These are phyloP conservation scores for Tillandsia leiboldiana DNA, from an alignment of 176 grass and related monocot species.

Conservation along the genomic window DNA sequence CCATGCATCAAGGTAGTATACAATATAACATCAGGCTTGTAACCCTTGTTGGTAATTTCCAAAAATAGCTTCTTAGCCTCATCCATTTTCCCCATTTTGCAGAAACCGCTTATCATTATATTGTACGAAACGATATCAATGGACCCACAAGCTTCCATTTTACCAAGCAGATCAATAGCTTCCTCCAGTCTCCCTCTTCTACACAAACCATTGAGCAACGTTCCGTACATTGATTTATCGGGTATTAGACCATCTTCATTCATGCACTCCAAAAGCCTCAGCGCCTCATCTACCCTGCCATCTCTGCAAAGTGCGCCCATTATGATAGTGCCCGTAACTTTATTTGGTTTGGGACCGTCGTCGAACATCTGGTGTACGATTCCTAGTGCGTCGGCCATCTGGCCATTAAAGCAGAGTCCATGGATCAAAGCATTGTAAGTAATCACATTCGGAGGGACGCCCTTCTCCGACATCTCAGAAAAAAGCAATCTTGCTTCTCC, in stretches of 20 bases:
- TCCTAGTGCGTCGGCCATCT: background rate
- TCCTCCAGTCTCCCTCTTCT: background rate
- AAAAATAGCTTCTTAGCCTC: background rate
- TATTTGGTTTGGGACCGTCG: background rate
- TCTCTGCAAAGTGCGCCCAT: background rate
- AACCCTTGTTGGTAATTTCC: slow-evolving; percentile 5
- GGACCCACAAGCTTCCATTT: background rate
- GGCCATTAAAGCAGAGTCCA: background rate
- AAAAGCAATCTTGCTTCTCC: slow-evolving; percentile 11
- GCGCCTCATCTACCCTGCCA: background rate
- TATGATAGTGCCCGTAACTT: background rate
- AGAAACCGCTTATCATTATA: slow-evolving; percentile 9
- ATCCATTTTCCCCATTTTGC: slow-evolving; percentile 7
- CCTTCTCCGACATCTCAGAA: slow-evolving; percentile 11
- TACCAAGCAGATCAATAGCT: background rate
- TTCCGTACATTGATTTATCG: slow-evolving; percentile 7
- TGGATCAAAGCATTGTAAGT: slow-evolving; percentile 11
- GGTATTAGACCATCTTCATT: background rate
- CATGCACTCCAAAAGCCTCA: slow-evolving; percentile 7
- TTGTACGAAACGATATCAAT: slow-evolving; percentile 12
- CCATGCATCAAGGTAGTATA: slow-evolving; percentile 12
- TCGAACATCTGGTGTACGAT: background rate
- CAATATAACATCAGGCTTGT: slow-evolving; percentile 2
- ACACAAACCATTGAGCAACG: background rate
- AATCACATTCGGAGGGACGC: slow-evolving; percentile 5